These are phyloP conservation scores for Calonectria naviculata DNA, from an alignment of 2,329 filamentous ascomycete genomes.

Conservation along the genomic window DNA sequence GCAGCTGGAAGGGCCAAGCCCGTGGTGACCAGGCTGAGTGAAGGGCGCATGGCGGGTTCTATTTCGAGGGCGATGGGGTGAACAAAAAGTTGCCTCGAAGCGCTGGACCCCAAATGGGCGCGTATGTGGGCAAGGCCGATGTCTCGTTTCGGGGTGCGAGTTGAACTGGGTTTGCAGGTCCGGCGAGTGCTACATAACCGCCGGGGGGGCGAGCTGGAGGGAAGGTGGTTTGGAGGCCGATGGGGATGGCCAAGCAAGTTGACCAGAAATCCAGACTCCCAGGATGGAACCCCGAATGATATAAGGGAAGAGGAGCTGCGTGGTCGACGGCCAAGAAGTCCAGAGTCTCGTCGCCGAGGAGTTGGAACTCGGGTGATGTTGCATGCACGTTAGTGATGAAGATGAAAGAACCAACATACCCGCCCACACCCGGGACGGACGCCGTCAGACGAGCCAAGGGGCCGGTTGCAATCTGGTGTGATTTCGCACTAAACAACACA, in stretches of 20 bases:
- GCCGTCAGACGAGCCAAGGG: slow-evolving; percentile 7
- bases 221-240: not conserved
- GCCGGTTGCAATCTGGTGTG: slow-evolving; percentile 12
- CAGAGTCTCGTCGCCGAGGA: not conserved
- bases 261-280: not conserved
- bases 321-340: not conserved
- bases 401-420: not conserved
- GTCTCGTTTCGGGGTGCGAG: not conserved
- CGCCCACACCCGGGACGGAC: not conserved
- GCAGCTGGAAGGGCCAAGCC: slow-evolving; percentile 28
- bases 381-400: slow-evolving; percentile 7
- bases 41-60: not conserved
- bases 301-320: not conserved
- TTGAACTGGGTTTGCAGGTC: not conserved
- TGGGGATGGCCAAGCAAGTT: not conserved
- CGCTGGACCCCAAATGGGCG: not conserved
- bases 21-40: not conserved
- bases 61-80: not conserved
- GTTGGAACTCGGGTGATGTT: slow-evolving; percentile 11
- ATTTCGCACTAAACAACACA: slow-evolving; percentile 13
- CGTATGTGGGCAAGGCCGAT: not conserved
- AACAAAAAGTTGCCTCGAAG: not conserved
- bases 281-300: slow-evolving; percentile 8
- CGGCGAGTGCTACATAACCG: not conserved
- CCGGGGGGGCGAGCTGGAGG: not conserved